These are phyloP conservation scores for Cladosporium sp. DNA, from an alignment of 2,329 filamentous ascomycete species.

Conservation along the genomic window DNA sequence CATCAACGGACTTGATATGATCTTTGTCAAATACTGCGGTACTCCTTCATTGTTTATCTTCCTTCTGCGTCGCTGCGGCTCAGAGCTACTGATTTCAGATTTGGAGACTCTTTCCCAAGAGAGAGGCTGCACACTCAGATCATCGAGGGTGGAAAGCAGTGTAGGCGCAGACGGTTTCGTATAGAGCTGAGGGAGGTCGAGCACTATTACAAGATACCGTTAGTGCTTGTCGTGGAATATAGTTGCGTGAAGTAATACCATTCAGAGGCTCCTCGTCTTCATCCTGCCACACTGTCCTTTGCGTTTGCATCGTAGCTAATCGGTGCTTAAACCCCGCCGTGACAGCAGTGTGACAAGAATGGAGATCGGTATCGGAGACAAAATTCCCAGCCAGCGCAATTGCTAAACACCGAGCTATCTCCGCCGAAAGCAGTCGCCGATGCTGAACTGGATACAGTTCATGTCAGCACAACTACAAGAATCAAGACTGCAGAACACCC, in stretches of 20 bases:
- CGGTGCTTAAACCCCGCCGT: background rate
- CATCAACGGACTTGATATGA: conserved; percentile 64
- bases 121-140: conserved; percentile 66
- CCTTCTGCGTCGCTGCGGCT: conserved; percentile 32
- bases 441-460: background rate
- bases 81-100: conserved; percentile 27
- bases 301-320: background rate
- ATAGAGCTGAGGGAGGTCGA: conserved; percentile 82
- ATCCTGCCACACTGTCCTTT: background rate
- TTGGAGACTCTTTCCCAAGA: conserved; percentile 59
- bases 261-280: conserved; percentile 34
- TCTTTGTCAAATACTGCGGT: conserved; percentile 66
- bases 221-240: background rate
- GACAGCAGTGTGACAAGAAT: background rate
- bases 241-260: conserved; percentile 26
- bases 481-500: conserved; percentile 57
- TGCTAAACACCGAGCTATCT: conserved; percentile 12
- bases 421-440: conserved; percentile 15
- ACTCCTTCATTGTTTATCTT: conserved; percentile 53
- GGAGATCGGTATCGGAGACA: conserved; percentile 8
- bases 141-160: conserved; percentile 65
- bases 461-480: background rate
- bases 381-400: conserved; percentile 3
- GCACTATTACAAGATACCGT: conserved; percentile 46
- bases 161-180: conserved; percentile 66